Percentiles rank a stretch among this genome's conserved stretches.
These are phyloP conservation scores for Aspergillus nomiae DNA, from an alignment of 2,329 filamentous ascomycete species.

Conservation along the genomic window DNA sequence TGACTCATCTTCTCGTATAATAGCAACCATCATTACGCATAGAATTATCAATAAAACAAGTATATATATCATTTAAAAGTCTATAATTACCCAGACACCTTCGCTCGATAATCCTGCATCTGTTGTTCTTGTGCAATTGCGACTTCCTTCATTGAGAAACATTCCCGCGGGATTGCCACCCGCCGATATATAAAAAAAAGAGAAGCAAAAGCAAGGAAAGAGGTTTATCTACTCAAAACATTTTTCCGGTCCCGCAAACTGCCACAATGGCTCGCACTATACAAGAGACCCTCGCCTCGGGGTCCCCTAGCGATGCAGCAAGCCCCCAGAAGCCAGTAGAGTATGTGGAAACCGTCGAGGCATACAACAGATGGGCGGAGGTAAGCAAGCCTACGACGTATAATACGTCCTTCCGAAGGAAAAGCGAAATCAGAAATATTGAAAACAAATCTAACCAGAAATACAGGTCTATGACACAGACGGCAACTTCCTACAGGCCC, in stretches of 20 bases:
- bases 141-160: background rate
- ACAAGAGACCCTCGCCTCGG: conserved; percentile 18
- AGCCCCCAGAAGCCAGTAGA: conserved; percentile 17
- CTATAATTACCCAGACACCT: background rate
- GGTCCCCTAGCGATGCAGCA: background rate
- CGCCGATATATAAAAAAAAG: background rate
- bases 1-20: background rate
- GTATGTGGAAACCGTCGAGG: conserved; percentile 39
- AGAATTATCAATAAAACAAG: background rate
- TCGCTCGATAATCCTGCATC: background rate
- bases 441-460: background rate
- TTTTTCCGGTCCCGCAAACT: background rate
- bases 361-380: conserved; percentile 42
- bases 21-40: background rate
- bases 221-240: no score
- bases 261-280: conserved; percentile 23
- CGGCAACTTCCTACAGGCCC: conserved; percentile 65
- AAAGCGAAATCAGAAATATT: background rate
- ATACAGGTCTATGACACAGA: conserved; percentile 63
- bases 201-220: background rate
- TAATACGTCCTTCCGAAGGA: background rate
- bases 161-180: background rate
- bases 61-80: background rate
- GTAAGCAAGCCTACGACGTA: conserved; percentile 18
- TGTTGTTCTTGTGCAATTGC: background rate